Evolutionary conservation across 2,329 filamentous ascomycete genomes (phyloP), one percentile per base, ranked within the genome.

Genomic region (Cladorrhinum sp.): DNA sequence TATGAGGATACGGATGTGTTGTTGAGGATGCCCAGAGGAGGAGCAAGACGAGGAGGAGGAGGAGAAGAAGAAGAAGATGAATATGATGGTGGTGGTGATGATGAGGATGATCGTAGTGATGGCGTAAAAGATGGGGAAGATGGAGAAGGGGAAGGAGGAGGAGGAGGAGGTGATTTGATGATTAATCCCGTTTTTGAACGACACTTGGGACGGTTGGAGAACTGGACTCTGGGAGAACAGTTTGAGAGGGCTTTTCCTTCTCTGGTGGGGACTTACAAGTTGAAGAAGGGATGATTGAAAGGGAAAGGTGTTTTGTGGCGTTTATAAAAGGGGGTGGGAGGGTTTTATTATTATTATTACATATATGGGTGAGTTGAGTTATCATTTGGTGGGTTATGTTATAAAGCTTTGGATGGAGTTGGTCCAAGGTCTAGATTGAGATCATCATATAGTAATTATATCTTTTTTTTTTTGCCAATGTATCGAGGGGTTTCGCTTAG

Each of bases 171-270:
- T 8, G 88, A 92, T 68, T 79, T 92, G 62, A 81, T 90, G 65
- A 91, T 96, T 64, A 96, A 95, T 65, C 92, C 92, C 0, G 90
- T 91, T 0, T 96, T 96, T 72, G 91, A 96, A 75, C 80, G 86
- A 39, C 92, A 97, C 72, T 71, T 96, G 54, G 77, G 88, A 2
- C 82, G 90, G 49, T 71, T 92, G 42, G 83, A 87, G 62, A 96
- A 96, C 69, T 97, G 93, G 92, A 89, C 85, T 61, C 71, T 96
- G 1, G 92, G 92, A 0, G 81, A 84, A 4, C 78, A 79, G 1
- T 95, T 95, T 73, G 81, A 82, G 21, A 79, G 82, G 63, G 78
- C 82, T 0, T 91, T 89, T 68, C 91, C 91, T 0, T 72, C 71
- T 8, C 71, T 90, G 62, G 74, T 68, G 26, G 79, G 76, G 56